These are phyloP conservation scores for Citrus reticulata DNA, from an alignment of 345 rosid genomes.

Conservation along the genomic window DNA sequence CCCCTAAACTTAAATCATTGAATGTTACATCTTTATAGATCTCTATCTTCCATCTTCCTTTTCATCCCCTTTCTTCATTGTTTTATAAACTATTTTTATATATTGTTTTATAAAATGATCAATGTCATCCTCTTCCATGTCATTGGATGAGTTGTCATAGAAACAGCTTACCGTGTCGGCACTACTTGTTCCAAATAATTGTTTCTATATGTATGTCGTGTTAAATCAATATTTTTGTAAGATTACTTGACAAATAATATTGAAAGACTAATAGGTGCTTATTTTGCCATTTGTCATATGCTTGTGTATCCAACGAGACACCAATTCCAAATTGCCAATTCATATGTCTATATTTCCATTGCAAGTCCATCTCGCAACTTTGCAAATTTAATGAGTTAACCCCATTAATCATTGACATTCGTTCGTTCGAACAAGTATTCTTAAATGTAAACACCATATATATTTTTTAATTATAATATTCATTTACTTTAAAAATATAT, in stretches of 20 bases:
- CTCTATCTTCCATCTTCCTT: background rate
- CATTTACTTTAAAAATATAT: too few relatives aligned
- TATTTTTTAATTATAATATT: too few relatives aligned
- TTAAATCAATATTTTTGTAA: constrained; percentile 3
- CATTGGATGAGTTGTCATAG: background rate
- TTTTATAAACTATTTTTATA: background rate
- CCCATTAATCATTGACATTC: background rate
- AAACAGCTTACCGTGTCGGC: constrained; percentile 18
- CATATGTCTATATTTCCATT: background rate
- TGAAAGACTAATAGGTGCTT: constrained; percentile 9
- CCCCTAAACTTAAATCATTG: background rate
- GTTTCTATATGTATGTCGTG: background rate
- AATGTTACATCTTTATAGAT: constrained; percentile 1
- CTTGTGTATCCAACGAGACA: background rate
- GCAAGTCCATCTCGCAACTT: background rate
- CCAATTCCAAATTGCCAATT: background rate
- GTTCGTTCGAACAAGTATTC: background rate
- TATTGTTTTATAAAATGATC: background rate
- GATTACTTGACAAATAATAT: background rate
- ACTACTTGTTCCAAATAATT: constrained; percentile 5
- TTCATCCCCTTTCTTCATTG: background rate
- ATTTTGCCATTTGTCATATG: constrained; percentile 16
- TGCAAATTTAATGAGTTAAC: background rate
- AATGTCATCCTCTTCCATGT: background rate
- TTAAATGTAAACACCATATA: background rate